Evolutionary conservation across 192 early-diverging fungal species (phyloP), one percentile per base, ranked within the genome.

Genomic region (Bifiguratus adelaidae): DNA sequence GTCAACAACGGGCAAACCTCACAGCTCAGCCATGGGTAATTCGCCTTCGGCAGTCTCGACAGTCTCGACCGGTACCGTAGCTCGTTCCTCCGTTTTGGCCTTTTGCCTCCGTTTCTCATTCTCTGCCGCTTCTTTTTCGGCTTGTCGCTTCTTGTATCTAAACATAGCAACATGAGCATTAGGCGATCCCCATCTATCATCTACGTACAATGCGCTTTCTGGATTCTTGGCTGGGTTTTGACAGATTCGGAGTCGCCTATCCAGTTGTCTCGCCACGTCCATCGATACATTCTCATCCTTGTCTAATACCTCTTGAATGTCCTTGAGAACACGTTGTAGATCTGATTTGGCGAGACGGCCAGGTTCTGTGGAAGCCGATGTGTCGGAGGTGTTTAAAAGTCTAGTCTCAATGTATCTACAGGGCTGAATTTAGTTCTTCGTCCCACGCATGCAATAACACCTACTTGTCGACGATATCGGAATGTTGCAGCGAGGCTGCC

Each of bases 201-300:
- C 37, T 7, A 48, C 61, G 15, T 71, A 82, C 65, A 85, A 48
- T 23, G 56, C 63, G 44, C 78, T 80, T 4, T 71, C 72, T 0
- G 83, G 80, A 40, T 86, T 81, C 49, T 79, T 83, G 49, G 77
- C 83, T 7, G 86, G 86, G 49, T 88, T 86, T 44, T 70, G 69
- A 47, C 82, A 86, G 15, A 68, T 55, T 27, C 68, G 78, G 2
- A 88, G 56, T 12, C 74, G 63, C 33, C 63, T 66, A 56, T 88
- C 82, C 40, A 84, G 80, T 15, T 58, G 61, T 46, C 59, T 70
- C 2, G 75, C 83, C 20, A 68, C 58, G 5, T 78, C 70, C 6
- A 61, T 49, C 2, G 63, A 42, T 16, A 64, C 68, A 2, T 44
- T 41, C 12, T 56, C 61, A 37, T 65, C 64, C 4, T 38, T 55